Evolutionary conservation across 176 grass and related monocot genomes (phyloP).

Genomic region (Oryza longistaminata): DNA sequence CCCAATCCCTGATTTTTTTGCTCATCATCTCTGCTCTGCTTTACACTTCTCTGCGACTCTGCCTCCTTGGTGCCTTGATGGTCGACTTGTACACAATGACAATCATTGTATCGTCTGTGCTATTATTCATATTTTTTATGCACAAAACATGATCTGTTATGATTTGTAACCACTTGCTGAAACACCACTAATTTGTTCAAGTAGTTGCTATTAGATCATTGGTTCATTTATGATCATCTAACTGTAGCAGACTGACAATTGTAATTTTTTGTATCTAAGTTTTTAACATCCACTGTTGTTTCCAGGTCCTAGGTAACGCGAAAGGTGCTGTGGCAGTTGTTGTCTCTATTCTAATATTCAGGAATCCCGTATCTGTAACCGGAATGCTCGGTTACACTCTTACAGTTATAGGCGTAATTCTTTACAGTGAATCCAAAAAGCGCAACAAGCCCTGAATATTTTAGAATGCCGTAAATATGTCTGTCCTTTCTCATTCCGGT

Average conservation of each 20-base stretch:
- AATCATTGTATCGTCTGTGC: not conserved
- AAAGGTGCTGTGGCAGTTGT: constrained; percentile 86
- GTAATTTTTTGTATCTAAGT: not conserved
- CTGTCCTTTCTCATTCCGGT: constrained; percentile 33
- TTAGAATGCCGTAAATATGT: constrained; percentile 53
- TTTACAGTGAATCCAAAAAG: constrained; percentile 90
- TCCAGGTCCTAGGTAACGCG: constrained; percentile 81
- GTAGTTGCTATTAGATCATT: not conserved
- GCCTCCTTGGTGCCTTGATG: not conserved
- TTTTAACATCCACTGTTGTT: constrained; percentile 21
- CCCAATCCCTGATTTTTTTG: not conserved
- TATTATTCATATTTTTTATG: not conserved
- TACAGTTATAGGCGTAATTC: constrained; percentile 72
- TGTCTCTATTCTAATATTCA: constrained; percentile 79
- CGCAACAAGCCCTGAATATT: constrained; percentile 43
- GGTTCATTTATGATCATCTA: not conserved
- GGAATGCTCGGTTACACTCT: constrained; percentile 82
- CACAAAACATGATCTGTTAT: not conserved
- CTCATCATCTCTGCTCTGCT: not conserved
- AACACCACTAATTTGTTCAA: not conserved
- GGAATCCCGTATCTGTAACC: constrained; percentile 74
- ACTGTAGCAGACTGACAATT: not conserved
- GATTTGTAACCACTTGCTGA: not conserved
- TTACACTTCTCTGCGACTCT: not conserved
- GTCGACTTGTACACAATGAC: not conserved